Conservation (phyloP, 225 moss, liverwort and hornwort genomes). For the Physcomitrellopsis africana region DNA sequence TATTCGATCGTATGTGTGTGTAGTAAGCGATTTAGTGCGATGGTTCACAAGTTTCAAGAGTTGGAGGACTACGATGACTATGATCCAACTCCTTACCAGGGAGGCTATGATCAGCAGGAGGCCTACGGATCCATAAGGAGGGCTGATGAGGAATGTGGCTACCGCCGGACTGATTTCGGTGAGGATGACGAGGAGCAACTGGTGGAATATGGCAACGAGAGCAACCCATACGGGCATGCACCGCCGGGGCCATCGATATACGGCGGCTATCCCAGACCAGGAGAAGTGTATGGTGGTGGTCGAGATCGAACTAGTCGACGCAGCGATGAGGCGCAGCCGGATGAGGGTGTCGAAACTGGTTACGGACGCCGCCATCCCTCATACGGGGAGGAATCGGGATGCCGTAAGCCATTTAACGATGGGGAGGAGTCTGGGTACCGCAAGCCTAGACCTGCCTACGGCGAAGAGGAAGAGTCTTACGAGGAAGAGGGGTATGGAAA, state of each 20-base stretch:
- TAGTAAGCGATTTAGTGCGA: slow-evolving; percentile 11
- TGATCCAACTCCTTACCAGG: slow-evolving; percentile 42
- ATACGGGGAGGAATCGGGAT: slow-evolving; percentile 26
- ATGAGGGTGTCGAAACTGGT: slow-evolving; percentile 32
- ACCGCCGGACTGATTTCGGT: slow-evolving; percentile 41
- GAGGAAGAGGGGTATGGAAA: slow-evolving; percentile 15
- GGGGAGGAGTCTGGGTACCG: slow-evolving; percentile 26
- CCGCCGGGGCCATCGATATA: slow-evolving; percentile 22
- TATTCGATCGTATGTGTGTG: not conserved
- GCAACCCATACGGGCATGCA: slow-evolving; percentile 44
- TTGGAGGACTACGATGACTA: slow-evolving; percentile 32
- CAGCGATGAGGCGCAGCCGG: slow-evolving; percentile 33
- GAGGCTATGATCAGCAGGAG: slow-evolving; percentile 52
- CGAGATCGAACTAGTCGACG: slow-evolving; percentile 43
- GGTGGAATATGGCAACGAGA: slow-evolving; percentile 44
- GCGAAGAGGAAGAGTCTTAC: slow-evolving; percentile 18
- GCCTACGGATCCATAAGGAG: slow-evolving; percentile 41
- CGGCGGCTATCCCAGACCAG: slow-evolving; percentile 29
- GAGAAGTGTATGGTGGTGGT: slow-evolving; percentile 43
- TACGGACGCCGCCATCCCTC: slow-evolving; percentile 41
- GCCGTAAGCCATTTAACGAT: slow-evolving; percentile 26
- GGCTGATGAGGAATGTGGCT: slow-evolving; percentile 36
- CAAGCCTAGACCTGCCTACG: slow-evolving; percentile 20
- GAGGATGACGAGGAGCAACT: slow-evolving; percentile 49
- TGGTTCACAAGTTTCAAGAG: slow-evolving; percentile 37